Percentiles rank a stretch among this genome's conserved stretches.
Conservation (phyloP, 148 eudicot genomes). For the Cornus florida region DNA sequence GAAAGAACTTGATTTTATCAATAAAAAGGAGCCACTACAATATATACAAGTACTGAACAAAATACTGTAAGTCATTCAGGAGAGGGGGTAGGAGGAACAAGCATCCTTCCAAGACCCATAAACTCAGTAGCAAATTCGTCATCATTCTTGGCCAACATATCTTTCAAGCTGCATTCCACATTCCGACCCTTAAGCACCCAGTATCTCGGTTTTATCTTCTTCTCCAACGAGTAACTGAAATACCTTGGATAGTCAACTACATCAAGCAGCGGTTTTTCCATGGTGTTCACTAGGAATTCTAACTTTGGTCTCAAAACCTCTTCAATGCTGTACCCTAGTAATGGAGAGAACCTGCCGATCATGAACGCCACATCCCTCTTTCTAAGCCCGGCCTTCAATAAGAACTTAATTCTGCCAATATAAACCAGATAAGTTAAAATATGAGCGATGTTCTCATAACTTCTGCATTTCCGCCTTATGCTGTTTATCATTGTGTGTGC, state of each 20-base stretch:
- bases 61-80: background rate
- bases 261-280: slow-evolving; percentile 61
- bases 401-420: slow-evolving; percentile 56
- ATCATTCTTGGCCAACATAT: slow-evolving; percentile 80
- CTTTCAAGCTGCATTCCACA: slow-evolving; percentile 58
- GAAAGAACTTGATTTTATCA: too few species aligned
- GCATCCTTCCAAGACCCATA: slow-evolving; percentile 35
- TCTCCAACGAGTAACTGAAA: slow-evolving; percentile 90
- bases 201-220: slow-evolving; percentile 78
- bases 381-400: slow-evolving; percentile 56
- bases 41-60: too few species aligned
- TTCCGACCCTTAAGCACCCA: slow-evolving; percentile 45
- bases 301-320: slow-evolving; percentile 74
- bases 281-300: slow-evolving; percentile 60
- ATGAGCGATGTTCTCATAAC: background rate
- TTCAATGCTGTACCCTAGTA: slow-evolving; percentile 72
- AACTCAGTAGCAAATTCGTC: slow-evolving; percentile 73
- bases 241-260: slow-evolving; percentile 81
- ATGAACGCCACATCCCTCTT: slow-evolving; percentile 57
- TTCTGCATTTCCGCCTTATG: background rate
- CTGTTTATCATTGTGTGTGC: background rate
- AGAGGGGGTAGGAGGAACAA: slow-evolving; percentile 22
- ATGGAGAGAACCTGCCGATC: slow-evolving; percentile 77
- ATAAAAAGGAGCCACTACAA: background rate
- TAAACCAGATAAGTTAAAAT: background rate